Percentiles rank a stretch among this genome's conserved stretches.
Evolutionary conservation across 805 yeast species (phyloP).

Genomic region (Zygotorulaspora sp.): DNA sequence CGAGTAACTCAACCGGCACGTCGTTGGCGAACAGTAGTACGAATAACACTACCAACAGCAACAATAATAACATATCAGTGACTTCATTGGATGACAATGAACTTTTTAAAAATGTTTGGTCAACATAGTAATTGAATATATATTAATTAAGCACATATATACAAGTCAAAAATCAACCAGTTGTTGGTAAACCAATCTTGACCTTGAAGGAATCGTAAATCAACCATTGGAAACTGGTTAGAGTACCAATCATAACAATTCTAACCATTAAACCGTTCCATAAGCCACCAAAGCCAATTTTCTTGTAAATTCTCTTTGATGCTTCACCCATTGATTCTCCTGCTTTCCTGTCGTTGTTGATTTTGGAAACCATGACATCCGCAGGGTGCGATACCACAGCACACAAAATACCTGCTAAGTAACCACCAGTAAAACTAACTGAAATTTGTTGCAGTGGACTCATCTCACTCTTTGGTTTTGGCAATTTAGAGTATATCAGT

Average conservation of each 20-base stretch:
- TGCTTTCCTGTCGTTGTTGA: constrained; percentile 61
- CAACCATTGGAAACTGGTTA: constrained; percentile 96
- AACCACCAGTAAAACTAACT: constrained; percentile 92
- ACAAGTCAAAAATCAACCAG: constrained; percentile 48
- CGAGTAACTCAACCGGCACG: constrained; percentile 35
- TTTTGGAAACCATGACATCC: constrained; percentile 96
- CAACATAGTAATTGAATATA: constrained; percentile 14
- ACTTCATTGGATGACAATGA: constrained; percentile 50
- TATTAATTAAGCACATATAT: constrained; percentile 6
- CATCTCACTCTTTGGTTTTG: constrained; percentile 69
- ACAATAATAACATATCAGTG: constrained; percentile 14
- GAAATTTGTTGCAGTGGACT: constrained; percentile 80
- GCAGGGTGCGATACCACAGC: constrained; percentile 97
- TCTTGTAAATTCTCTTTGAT: constrained; percentile 64
- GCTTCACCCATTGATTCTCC: constrained; percentile 68
- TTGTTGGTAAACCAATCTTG: constrained; percentile 90
- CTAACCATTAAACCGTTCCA: constrained; percentile 96
- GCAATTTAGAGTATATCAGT: constrained; percentile 65
- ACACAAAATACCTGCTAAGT: constrained; percentile 95
- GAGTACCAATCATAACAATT: constrained; percentile 94
- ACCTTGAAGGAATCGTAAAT: constrained; percentile 95
- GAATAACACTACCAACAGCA: constrained; percentile 8
- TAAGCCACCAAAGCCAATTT: constrained; percentile 84
- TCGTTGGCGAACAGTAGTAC: constrained; percentile 17
- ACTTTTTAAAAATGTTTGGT: constrained; percentile 67